phyloP scores from a whole-genome alignment of 2,329 filamentous ascomycete species.

The Dactylonectria estremocensis region DNA sequence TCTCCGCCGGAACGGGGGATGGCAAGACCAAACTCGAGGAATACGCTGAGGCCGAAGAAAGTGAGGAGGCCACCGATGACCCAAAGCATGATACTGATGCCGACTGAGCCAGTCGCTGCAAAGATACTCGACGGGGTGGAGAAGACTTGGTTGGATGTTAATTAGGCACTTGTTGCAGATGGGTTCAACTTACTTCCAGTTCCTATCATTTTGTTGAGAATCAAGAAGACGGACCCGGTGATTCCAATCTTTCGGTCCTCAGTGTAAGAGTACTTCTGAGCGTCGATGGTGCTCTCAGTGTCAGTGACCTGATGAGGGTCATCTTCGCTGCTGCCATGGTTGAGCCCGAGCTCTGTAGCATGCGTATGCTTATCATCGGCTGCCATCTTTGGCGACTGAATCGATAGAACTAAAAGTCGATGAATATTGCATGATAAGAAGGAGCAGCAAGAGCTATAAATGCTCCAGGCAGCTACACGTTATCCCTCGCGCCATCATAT shows the following conservation, averaged over 20 bases:
- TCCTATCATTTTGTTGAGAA: slow-evolving; percentile 73
- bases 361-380: slow-evolving; percentile 27
- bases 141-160: slow-evolving; percentile 58
- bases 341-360: slow-evolving; percentile 6
- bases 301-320: slow-evolving; percentile 31
- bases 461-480: neutral
- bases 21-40: slow-evolving; percentile 74
- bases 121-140: slow-evolving; percentile 70
- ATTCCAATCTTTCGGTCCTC: slow-evolving; percentile 67
- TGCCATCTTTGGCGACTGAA: slow-evolving; percentile 29
- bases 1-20: slow-evolving; percentile 75
- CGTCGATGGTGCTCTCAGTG: slow-evolving; percentile 51
- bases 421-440: neutral
- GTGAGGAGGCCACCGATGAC: slow-evolving; percentile 65
- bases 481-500: slow-evolving; percentile 17
- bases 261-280: slow-evolving; percentile 58
- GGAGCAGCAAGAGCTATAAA: neutral
- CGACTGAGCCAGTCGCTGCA: slow-evolving; percentile 66
- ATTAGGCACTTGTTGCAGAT: neutral
- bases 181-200: slow-evolving; percentile 63
- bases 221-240: slow-evolving; percentile 67
- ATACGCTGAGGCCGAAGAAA: slow-evolving; percentile 72
- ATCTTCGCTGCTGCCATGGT: slow-evolving; percentile 38
- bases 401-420: neutral
- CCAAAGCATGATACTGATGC: slow-evolving; percentile 53